phyloP scores from a whole-genome alignment of 1,139 yeast species.

The Chernovozyma sophiae-reginae region DNA sequence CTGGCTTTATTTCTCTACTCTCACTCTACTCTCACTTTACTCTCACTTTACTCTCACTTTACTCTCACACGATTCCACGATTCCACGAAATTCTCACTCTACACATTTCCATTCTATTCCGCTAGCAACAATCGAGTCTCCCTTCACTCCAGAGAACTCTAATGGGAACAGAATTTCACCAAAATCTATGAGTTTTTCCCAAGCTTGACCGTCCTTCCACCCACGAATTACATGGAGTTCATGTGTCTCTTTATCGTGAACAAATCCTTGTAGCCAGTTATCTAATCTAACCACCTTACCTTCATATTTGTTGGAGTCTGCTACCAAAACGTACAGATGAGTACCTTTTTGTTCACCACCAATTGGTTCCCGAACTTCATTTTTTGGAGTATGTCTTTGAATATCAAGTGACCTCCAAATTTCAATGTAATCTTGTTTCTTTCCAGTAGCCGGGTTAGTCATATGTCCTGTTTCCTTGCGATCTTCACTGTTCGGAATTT shows the following conservation, averaged over 20 bases:
- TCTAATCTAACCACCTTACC: constrained; percentile 51
- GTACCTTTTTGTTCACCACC: constrained; percentile 6
- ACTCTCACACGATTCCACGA: no score
- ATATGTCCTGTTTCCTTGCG: constrained; percentile 53
- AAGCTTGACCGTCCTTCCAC: constrained; percentile 14
- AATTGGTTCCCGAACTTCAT: constrained; percentile 24
- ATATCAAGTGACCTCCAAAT: constrained; percentile 56
- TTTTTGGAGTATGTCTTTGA: constrained; percentile 22
- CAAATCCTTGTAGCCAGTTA: constrained; percentile 51
- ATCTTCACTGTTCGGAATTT: constrained; percentile 35
- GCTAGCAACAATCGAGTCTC: constrained; percentile 8
- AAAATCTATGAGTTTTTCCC: constrained; percentile 27
- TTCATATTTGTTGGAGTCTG: constrained; percentile 16
- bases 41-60: no score
- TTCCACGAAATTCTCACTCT: constrained; percentile 12
- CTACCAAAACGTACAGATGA: constrained; percentile 30
- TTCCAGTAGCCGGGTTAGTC: constrained; percentile 45
- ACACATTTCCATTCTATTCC: constrained; percentile 20
- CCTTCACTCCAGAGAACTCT: constrained; percentile 15
- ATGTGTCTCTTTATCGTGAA: constrained; percentile 30
- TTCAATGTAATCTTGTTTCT: constrained; percentile 46
- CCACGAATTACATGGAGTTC: constrained; percentile 26
- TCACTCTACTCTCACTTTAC: no score
- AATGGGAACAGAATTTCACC: constrained; percentile 25
- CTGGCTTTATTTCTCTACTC: no score